Evolutionary conservation across 768 basidiomycete genomes (phyloP).

Genomic region (Cubamyces sp.): DNA sequence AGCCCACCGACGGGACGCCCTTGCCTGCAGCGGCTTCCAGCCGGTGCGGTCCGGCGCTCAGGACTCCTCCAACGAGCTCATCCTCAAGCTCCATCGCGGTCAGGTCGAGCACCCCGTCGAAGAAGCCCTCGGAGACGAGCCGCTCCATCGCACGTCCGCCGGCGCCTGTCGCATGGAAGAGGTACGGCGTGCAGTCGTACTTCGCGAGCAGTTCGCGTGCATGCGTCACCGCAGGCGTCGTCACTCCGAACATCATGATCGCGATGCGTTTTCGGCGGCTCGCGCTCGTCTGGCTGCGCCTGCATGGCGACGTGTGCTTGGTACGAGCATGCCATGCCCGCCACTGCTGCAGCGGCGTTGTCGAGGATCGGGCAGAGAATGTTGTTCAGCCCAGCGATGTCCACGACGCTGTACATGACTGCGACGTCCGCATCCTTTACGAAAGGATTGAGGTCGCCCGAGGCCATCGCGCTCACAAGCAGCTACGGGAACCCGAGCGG

Average conservation of each 20-base stretch:
- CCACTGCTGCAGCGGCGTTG: constrained; percentile 27
- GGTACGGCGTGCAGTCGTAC: constrained; percentile 27
- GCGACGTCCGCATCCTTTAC: constrained; percentile 25
- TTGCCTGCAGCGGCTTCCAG: constrained; percentile 23
- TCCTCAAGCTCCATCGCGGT: constrained; percentile 30
- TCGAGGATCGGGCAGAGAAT: constrained; percentile 27
- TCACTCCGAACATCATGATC: constrained; percentile 31
- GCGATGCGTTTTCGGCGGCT: constrained; percentile 21
- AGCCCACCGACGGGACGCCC: constrained; percentile 28
- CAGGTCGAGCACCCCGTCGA: constrained; percentile 29
- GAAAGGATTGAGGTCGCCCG: constrained; percentile 24
- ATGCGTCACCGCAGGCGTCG: constrained; percentile 27
- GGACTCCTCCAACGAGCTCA: constrained; percentile 26
- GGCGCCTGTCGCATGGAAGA: constrained; percentile 28
- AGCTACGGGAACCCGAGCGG: constrained; percentile 30
- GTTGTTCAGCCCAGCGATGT: constrained; percentile 30
- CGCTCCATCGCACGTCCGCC: constrained; percentile 28
- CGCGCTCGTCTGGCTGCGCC: too few relatives aligned
- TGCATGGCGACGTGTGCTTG: constrained; percentile 4
- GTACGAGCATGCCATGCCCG: constrained; percentile 28
- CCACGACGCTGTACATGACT: constrained; percentile 27
- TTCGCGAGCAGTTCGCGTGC: constrained; percentile 23
- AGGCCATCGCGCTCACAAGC: constrained; percentile 30
- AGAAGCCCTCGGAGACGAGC: constrained; percentile 22
- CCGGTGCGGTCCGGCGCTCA: constrained; percentile 28